Conservation (phyloP, 2,329 filamentous ascomycete species). For the Neofusicoccum kwambonambiense region DNA sequence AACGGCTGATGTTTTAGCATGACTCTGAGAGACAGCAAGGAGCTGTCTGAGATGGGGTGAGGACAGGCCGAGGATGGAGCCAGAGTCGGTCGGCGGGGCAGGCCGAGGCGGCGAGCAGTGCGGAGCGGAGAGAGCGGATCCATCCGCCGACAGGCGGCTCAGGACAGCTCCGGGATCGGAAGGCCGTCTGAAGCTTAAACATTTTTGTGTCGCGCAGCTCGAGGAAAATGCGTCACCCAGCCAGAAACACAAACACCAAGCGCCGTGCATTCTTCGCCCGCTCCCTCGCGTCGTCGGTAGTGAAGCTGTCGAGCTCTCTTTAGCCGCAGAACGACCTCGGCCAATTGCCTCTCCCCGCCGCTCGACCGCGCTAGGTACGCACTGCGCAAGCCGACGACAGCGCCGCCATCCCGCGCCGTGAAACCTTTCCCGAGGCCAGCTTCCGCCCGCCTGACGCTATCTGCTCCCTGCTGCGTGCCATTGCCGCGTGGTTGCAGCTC, state of each 20-base stretch:
- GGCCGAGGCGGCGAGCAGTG: background rate
- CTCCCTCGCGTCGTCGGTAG: background rate
- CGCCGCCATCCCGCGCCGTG: background rate
- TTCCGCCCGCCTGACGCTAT: background rate
- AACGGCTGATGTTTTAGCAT: too few relatives aligned
- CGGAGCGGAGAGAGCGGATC: background rate
- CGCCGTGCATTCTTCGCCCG: background rate
- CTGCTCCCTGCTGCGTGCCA: background rate
- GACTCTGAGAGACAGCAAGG: background rate
- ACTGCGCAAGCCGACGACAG: slow-evolving; percentile 4
- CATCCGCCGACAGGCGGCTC: slow-evolving; percentile 2
- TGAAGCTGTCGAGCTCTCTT: background rate
- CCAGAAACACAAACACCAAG: slow-evolving; percentile 10
- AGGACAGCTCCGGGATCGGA: slow-evolving; percentile 14
- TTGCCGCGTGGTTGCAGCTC: background rate
- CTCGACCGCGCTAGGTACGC: slow-evolving; percentile 11
- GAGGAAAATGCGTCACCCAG: slow-evolving; percentile 1
- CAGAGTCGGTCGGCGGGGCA: background rate
- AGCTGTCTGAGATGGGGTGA: background rate
- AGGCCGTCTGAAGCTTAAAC: slow-evolving; percentile 4
- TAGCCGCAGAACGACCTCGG: slow-evolving; percentile 17
- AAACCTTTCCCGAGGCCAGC: slow-evolving; percentile 2
- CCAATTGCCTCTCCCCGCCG: slow-evolving; percentile 9
- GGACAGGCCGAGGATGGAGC: background rate
- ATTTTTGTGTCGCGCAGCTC: slow-evolving; percentile 8